phyloP scores from a whole-genome alignment of 2,329 filamentous ascomycete genomes.

The Huntiella abstrusa region DNA sequence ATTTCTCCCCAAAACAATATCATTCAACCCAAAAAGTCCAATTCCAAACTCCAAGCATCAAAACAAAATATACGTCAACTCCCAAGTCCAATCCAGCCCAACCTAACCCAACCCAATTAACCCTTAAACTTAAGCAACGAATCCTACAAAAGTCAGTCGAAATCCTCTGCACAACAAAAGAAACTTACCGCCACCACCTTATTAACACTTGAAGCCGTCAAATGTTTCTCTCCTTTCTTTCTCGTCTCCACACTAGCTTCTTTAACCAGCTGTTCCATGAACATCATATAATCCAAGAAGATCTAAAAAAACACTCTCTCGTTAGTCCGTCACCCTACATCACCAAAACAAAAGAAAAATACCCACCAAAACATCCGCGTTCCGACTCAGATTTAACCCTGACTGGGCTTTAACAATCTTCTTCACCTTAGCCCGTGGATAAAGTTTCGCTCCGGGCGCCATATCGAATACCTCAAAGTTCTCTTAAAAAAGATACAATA shows the following conservation, averaged over 20 bases:
- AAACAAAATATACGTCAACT: neutral
- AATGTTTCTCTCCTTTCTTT: constrained; percentile 49
- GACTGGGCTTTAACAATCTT: constrained; percentile 83
- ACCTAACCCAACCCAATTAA: constrained; percentile 20
- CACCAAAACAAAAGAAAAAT: neutral
- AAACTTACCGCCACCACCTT: constrained; percentile 54
- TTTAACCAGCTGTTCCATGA: constrained; percentile 58
- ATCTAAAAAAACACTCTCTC: constrained; percentile 32
- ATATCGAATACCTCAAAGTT: constrained; percentile 19
- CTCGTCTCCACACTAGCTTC: constrained; percentile 63
- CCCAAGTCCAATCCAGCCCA: neutral
- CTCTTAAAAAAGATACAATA: too few species aligned
- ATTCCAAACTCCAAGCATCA: neutral
- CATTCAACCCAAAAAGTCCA: too few species aligned
- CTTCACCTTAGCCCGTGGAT: constrained; percentile 68
- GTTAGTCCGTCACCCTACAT: neutral
- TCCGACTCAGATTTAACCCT: constrained; percentile 61
- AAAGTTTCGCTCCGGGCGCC: constrained; percentile 52
- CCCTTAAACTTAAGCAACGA: constrained; percentile 51
- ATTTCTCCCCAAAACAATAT: too few species aligned
- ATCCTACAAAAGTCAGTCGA: constrained; percentile 26
- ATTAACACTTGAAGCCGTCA: constrained; percentile 58
- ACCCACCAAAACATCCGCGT: constrained; percentile 61
- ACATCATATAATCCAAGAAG: constrained; percentile 67
- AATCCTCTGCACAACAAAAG: neutral